Evolutionary conservation across 768 basidiomycete genomes (phyloP), one percentile per base, ranked within the genome.

Genomic region (Boletus huronensis): DNA sequence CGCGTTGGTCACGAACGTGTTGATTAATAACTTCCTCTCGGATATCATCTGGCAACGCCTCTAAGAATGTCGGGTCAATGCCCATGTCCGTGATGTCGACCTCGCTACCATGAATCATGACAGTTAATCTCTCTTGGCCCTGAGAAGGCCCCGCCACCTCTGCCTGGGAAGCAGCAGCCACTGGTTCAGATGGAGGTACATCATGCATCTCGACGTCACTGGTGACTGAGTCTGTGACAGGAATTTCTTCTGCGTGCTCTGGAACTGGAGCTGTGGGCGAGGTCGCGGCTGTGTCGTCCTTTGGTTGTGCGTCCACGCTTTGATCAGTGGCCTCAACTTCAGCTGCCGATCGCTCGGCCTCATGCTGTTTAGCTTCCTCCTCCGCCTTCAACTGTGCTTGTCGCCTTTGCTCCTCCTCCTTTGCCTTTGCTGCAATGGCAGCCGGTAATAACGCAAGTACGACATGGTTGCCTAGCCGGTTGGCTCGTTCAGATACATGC

Each of bases 1-100:
- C 85, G 38, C 88, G 85, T 56, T 87, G 91, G 62, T 98, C 97
- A 9, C 94, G 87, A 61, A 98, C 85, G 66, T 99, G 96, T 66
- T 99, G 97, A 64, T 95, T 94, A 50, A 99, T 79, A 34, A 99
- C 93, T 67, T 99, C 97, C 67, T 97, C 96, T 48, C 97, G 84
- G 88, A 99, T 98, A 60, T 98, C 96, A 66, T 99, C 97, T 0
- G 97, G 97, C 9, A 99, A 75, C 25, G 97, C 97, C 73, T 98
- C 94, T 53, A 99, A 76, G 81, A 99, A 99, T 6, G 93, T 94
- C 2, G 95, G 93, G 68, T 99, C 97, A 65, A 99, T 98, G 5
- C 97, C 97, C 35, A 94, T 96, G 63, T 98, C 94, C 3, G 97
- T 99, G 68, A 99, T 99, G 67, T 99, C 97, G 26, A 98, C 92